Base-by-base conservation (phyloP, 2,329 filamentous ascomycete genomes). In the Elsinoe arachidis region DNA sequence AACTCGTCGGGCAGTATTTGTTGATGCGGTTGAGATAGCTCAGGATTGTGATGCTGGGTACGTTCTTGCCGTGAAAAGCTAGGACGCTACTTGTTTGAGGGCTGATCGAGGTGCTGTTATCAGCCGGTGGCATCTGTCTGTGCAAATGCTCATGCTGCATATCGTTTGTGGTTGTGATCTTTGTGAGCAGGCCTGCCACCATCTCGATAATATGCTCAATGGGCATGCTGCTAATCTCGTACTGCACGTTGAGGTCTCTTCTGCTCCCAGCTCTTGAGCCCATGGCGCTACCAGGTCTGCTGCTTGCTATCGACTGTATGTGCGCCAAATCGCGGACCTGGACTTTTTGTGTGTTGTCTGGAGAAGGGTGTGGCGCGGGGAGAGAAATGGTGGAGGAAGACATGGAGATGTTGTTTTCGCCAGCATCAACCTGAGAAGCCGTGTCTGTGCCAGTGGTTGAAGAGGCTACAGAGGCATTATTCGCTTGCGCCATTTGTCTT, bases 1-100 rank as follows among this genome's bases (percentile, higher is more conserved):
- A 99, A 0, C 93, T 97, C 5, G 93, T 97, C 0, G 93, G 93
- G 67, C 93, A 99, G 74, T 99, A 99, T 75, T 96, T 96, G 75
- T 99, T 92, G 69, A 99, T 97, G 60, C 93, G 85, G 66, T 86
- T 92, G 55, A 99, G 76, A 67, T 99, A 99, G 78, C 90, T 97
- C 60, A 95, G 77, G 60, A 99, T 97, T 17, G 91, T 96, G 66
- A 99, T 99, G 68, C 88, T 93, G 1, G 93, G 93, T 10, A 97
- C 88, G 63, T 99, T 99, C 74, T 96, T 97, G 63, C 93, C 93
- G 68, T 99, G 93, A 65, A 99, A 99, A 11, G 93, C 92, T 38
- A 99, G 80, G 2, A 99, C 92, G 56, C 78, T 88, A 63, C 76
- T 87, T 63, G 80, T 87, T 65, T 86, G 80, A 19, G 80, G 78